Evolutionary conservation across 768 basidiomycete genomes (phyloP).

Genomic region (Neoboletus subvelutipes): DNA sequence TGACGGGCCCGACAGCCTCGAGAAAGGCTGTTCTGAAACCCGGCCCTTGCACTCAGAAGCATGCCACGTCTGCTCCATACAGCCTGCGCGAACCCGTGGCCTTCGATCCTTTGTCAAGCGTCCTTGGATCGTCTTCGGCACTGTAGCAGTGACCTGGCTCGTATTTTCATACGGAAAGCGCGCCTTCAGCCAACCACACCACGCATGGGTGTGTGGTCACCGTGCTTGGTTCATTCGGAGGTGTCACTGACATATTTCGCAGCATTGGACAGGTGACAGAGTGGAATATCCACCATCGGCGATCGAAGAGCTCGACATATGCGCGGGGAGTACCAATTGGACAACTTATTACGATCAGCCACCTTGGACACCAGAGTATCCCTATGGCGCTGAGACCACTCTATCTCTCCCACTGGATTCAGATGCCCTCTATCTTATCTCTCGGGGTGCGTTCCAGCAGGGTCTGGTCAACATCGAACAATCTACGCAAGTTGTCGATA

Average conservation of each 20-base stretch:
- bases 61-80: not conserved
- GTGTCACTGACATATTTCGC: not conserved
- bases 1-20: constrained; percentile 9
- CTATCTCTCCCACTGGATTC: constrained; percentile 33
- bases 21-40: constrained; percentile 18
- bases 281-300: not conserved
- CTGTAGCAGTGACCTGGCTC: constrained; percentile 14
- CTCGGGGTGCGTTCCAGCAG: constrained; percentile 29
- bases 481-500: constrained; percentile 29
- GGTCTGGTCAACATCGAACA: constrained; percentile 32
- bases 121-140: constrained; percentile 5
- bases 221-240: not conserved
- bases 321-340: constrained; percentile 21
- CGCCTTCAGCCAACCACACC: not conserved
- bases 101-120: constrained; percentile 11
- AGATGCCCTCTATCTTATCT: constrained; percentile 30
- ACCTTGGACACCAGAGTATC: constrained; percentile 19
- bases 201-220: constrained; percentile 10
- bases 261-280: constrained; percentile 8
- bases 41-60: constrained; percentile 2
- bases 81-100: not conserved
- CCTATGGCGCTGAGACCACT: constrained; percentile 25
- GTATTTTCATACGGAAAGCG: constrained; percentile 6
- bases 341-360: constrained; percentile 26
- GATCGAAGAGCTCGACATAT: constrained; percentile 11